These are phyloP conservation scores for Ustilago lituana DNA, from an alignment of 1,284 basidiomycete genomes.

Conservation along the genomic window DNA sequence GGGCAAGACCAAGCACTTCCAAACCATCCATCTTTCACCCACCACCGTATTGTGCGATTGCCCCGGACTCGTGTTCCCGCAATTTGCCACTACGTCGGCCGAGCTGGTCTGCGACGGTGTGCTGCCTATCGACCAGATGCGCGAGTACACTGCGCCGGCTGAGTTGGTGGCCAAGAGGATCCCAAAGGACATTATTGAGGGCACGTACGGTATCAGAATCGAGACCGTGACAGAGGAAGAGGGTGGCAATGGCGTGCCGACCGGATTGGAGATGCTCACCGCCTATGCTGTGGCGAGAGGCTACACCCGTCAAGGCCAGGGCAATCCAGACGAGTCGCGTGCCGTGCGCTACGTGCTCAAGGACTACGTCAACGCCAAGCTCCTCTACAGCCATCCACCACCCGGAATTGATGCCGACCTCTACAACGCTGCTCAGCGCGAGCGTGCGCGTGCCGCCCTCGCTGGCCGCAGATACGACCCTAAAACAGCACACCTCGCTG, in stretches of 20 bases:
- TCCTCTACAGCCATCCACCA: constrained; percentile 85
- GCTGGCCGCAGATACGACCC: constrained; percentile 46
- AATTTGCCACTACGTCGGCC: constrained; percentile 78
- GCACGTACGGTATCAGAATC: constrained; percentile 86
- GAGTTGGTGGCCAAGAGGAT: constrained; percentile 83
- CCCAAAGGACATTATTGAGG: constrained; percentile 85
- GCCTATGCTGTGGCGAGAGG: constrained; percentile 85
- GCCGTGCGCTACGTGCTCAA: constrained; percentile 93
- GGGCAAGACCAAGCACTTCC: constrained; percentile 98
- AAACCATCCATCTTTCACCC: constrained; percentile 91
- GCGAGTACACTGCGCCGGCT: constrained; percentile 89
- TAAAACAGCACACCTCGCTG: constrained; percentile 21
- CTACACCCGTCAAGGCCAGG: constrained; percentile 90
- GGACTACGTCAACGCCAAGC: constrained; percentile 94
- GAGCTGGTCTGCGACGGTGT: constrained; percentile 97
- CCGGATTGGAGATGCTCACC: constrained; percentile 83
- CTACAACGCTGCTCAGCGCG: constrained; percentile 82
- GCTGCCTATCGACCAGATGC: constrained; percentile 95
- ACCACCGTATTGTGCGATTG: constrained; percentile 95
- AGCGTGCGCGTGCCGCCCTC: constrained; percentile 72
- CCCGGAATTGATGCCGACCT: constrained; percentile 75
- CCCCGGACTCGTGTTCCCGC: constrained; percentile 97
- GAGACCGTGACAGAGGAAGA: constrained; percentile 78
- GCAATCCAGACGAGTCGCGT: constrained; percentile 95
- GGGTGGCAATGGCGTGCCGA: constrained; percentile 81